Conservation (phyloP, 192 early-diverging fungal genomes). For the Podila epigama region DNA sequence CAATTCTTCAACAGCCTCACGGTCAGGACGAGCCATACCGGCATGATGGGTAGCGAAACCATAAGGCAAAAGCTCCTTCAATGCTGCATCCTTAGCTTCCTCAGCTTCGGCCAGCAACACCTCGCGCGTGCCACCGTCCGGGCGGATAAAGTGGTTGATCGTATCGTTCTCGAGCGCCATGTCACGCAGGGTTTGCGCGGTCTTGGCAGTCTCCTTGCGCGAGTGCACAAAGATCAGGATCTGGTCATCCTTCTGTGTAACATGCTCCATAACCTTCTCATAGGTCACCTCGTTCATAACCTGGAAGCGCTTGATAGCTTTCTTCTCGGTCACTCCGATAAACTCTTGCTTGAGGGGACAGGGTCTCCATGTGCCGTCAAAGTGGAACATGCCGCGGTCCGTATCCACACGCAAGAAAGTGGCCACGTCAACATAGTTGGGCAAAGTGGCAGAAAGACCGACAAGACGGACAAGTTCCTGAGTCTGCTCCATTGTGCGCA, state of each 20-base stretch:
- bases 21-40: slow-evolving; percentile 91
- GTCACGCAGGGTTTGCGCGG: slow-evolving; percentile 90
- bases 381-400: slow-evolving; percentile 86
- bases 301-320: slow-evolving; percentile 90
- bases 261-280: slow-evolving; percentile 91
- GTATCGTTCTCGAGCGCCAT: slow-evolving; percentile 92
- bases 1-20: slow-evolving; percentile 92
- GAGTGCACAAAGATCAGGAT: slow-evolving; percentile 97
- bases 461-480: slow-evolving; percentile 91
- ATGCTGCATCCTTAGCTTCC: slow-evolving; percentile 80
- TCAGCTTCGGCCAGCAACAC: slow-evolving; percentile 83
- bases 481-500: slow-evolving; percentile 88
- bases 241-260: slow-evolving; percentile 77
- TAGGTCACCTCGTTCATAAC: slow-evolving; percentile 98
- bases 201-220: slow-evolving; percentile 96
- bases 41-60: slow-evolving; percentile 98
- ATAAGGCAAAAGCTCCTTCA: slow-evolving; percentile 91
- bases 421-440: slow-evolving; percentile 96
- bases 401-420: slow-evolving; percentile 89
- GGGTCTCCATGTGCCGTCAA: slow-evolving; percentile 92
- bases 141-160: slow-evolving; percentile 79
- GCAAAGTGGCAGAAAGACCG: slow-evolving; percentile 92
- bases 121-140: slow-evolving; percentile 87
- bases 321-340: slow-evolving; percentile 97
- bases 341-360: slow-evolving; percentile 96